These are phyloP conservation scores for Mitragyna speciosa DNA, from an alignment of 257 asterid genomes.

Conservation along the genomic window DNA sequence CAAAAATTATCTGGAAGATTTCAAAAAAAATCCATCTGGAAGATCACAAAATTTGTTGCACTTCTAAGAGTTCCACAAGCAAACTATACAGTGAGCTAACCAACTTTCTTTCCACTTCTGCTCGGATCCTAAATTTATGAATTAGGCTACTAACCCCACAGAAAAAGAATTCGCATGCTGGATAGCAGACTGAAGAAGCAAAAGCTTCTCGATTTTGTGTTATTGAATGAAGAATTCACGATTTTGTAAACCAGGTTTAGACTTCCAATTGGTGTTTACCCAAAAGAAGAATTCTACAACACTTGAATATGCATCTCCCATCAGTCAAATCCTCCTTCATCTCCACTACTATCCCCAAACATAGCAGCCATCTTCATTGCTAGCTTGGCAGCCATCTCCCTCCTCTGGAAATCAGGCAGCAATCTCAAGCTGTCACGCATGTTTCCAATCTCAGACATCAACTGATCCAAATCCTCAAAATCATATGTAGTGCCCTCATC, in stretches of 20 bases:
- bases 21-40: neutral
- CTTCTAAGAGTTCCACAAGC: too few relatives aligned
- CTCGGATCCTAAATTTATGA: neutral
- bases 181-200: neutral
- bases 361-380: constrained; percentile 94
- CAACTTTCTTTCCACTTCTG: neutral
- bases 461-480: constrained; percentile 79
- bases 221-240: neutral
- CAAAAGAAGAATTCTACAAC: neutral
- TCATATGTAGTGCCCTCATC: constrained; percentile 53
- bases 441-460: constrained; percentile 88
- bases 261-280: neutral
- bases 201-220: neutral
- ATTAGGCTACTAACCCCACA: too few relatives aligned
- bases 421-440: constrained; percentile 68
- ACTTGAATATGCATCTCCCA: neutral
- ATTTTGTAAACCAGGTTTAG: constrained; percentile 5
- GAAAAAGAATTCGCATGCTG: neutral
- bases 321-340: constrained; percentile 56
- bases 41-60: neutral
- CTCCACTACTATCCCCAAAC: constrained; percentile 85
- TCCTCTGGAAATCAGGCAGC: constrained; percentile 94
- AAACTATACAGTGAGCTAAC: neutral
- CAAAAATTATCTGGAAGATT: too few relatives aligned
- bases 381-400: constrained; percentile 93